Evolutionary conservation across 257 asterid genomes (phyloP).

Genomic region (Vinca minor): DNA sequence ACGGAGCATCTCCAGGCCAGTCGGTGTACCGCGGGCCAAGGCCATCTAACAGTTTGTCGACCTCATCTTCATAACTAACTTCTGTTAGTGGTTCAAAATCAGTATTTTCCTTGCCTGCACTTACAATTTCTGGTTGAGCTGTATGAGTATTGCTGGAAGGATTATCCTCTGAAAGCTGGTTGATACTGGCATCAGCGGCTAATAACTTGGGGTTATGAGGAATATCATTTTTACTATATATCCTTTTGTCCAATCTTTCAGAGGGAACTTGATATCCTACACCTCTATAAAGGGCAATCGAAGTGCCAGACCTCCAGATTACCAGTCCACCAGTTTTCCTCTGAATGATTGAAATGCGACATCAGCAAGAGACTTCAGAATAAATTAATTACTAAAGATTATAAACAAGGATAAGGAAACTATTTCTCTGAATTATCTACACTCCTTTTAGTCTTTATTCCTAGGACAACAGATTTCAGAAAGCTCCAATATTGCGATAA

Average conservation of each 20-base stretch:
- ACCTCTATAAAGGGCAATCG: conserved; percentile 79
- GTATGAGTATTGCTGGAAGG: conserved; percentile 18
- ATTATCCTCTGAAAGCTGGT: conserved; percentile 21
- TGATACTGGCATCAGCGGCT: conserved; percentile 20
- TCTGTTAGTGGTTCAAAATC: conserved; percentile 35
- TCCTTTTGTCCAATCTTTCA: conserved; percentile 29
- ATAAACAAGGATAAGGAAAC: background rate
- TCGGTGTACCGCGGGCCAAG: conserved; percentile 84
- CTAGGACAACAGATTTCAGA: background rate
- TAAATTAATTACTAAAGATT: background rate
- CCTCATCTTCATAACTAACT: conserved; percentile 69
- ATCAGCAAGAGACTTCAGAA: conserved; percentile 13
- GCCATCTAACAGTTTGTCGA: conserved; percentile 55
- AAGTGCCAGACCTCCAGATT: conserved; percentile 94
- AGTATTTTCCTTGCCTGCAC: conserved; percentile 18
- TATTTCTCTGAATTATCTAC: background rate
- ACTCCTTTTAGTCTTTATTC: background rate
- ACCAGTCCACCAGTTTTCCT: conserved; percentile 96
- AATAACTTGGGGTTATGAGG: conserved; percentile 22
- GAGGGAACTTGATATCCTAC: conserved; percentile 50
- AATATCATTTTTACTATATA: conserved; percentile 31
- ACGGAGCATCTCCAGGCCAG: conserved; percentile 92
- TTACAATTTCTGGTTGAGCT: conserved; percentile 25
- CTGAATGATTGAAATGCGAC: conserved; percentile 35
- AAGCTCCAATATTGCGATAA: background rate